phyloP scores from a whole-genome alignment of 441 rosid species.

The Corymbia calophylla region DNA sequence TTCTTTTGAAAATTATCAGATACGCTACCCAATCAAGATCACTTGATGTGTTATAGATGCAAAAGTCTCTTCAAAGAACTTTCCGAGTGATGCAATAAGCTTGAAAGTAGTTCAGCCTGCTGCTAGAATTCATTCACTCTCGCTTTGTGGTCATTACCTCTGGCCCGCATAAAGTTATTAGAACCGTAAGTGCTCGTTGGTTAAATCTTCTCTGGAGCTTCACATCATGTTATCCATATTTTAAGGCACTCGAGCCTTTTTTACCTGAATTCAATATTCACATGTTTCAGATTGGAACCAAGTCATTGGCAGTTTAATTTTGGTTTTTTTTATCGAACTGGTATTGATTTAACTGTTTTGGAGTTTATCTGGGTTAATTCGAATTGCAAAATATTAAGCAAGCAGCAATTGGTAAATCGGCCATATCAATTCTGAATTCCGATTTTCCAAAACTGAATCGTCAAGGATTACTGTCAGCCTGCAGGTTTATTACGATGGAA shows the following conservation, averaged over 20 bases:
- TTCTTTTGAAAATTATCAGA: not conserved
- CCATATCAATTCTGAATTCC: not conserved
- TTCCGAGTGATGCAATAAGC: not conserved
- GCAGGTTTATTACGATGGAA: not conserved
- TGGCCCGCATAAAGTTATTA: not conserved
- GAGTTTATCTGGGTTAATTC: not conserved
- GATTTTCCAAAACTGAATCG: not conserved
- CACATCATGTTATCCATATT: not conserved
- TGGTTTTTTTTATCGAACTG: not conserved
- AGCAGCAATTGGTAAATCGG: not conserved
- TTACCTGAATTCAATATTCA: not conserved
- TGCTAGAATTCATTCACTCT: not conserved
- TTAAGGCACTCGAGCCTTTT: not conserved
- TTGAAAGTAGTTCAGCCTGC: not conserved
- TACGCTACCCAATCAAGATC: not conserved
- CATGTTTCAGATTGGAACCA: not conserved
- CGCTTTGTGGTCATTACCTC: not conserved
- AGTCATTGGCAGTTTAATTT: not conserved
- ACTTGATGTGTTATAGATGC: not conserved
- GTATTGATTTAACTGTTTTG: not conserved
- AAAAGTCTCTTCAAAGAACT: not conserved
- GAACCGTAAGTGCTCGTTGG: not conserved
- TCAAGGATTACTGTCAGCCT: not conserved
- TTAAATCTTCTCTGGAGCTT: not conserved
- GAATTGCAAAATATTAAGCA: not conserved